Percentiles rank a stretch among this genome's conserved stretches.
Evolutionary conservation across 441 rosid genomes (phyloP).

Genomic region (Brassica hybrid): DNA sequence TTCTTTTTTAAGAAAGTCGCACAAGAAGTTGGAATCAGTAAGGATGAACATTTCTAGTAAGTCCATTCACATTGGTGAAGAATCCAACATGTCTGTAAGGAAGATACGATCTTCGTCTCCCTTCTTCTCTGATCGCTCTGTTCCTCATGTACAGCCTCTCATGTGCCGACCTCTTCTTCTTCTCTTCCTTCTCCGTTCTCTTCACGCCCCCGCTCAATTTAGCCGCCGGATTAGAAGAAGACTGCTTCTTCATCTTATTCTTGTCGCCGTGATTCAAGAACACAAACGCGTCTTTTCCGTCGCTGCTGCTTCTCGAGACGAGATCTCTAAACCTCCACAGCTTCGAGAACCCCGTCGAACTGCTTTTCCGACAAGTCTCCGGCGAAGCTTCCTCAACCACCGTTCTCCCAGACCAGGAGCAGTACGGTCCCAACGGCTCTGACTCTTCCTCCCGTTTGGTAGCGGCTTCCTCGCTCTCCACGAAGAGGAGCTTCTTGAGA

Average conservation of each 20-base stretch:
- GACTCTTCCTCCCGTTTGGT: slow-evolving; percentile 27
- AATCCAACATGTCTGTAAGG: slow-evolving; percentile 82
- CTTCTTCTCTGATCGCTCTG: slow-evolving; percentile 53
- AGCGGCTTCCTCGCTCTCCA: slow-evolving; percentile 31
- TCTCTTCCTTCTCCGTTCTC: slow-evolving; percentile 34
- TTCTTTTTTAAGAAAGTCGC: neutral
- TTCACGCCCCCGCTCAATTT: neutral
- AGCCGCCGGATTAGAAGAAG: neutral
- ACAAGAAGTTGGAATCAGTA: slow-evolving; percentile 37
- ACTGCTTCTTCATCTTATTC: neutral
- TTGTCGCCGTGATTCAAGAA: slow-evolving; percentile 44
- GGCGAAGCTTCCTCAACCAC: slow-evolving; percentile 49
- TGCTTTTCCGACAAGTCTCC: slow-evolving; percentile 73
- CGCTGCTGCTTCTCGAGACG: slow-evolving; percentile 65
- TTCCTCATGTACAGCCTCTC: slow-evolving; percentile 61
- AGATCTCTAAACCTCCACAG: slow-evolving; percentile 73
- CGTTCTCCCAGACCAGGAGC: slow-evolving; percentile 61
- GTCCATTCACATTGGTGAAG: slow-evolving; percentile 63
- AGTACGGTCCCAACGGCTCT: slow-evolving; percentile 60
- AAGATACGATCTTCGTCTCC: slow-evolving; percentile 64
- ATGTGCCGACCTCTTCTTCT: slow-evolving; percentile 48
- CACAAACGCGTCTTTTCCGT: slow-evolving; percentile 76
- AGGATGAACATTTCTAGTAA: slow-evolving; percentile 77
- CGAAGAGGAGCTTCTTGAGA: slow-evolving; percentile 58
- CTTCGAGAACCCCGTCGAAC: slow-evolving; percentile 85